These are phyloP conservation scores for Penicillium dipodomyicola DNA, from an alignment of 495 filamentous ascomycete species.

Conservation along the genomic window DNA sequence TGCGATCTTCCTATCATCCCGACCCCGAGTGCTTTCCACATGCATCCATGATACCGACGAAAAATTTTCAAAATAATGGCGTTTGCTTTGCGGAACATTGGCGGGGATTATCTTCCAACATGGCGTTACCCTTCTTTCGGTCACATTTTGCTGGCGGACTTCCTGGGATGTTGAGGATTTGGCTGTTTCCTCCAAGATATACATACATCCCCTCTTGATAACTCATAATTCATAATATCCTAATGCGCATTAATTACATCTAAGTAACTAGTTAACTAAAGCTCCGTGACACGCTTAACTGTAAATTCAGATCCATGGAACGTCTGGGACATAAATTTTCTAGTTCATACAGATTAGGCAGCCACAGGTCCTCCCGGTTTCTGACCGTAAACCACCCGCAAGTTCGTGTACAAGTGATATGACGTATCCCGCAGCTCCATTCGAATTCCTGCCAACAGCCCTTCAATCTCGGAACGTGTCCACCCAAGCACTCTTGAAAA, in stretches of 20 bases:
- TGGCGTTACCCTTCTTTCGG: background rate
- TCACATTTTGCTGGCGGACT: background rate
- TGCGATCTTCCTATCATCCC: background rate
- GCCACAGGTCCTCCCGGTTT: conserved; percentile 21
- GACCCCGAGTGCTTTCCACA: background rate
- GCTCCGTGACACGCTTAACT: background rate
- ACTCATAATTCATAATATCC: background rate
- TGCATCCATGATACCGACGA: background rate
- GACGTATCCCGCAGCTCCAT: conserved; percentile 51
- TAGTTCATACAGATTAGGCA: too few species aligned
- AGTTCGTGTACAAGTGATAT: conserved; percentile 45
- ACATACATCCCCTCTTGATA: background rate
- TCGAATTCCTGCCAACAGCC: conserved; percentile 51
- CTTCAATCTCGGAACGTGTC: conserved; percentile 50
- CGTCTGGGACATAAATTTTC: background rate
- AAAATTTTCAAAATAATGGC: background rate
- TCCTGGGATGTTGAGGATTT: background rate
- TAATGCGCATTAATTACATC: background rate
- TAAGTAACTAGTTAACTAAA: too few species aligned
- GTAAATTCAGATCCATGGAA: background rate
- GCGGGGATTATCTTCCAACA: background rate
- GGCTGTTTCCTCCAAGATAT: background rate
- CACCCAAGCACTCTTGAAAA: conserved; percentile 58
- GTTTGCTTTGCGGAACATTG: background rate
- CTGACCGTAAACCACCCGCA: conserved; percentile 42